Evolutionary conservation across 202 grass and related monocot species (phyloP).

Genomic region (Zizania palustris): DNA sequence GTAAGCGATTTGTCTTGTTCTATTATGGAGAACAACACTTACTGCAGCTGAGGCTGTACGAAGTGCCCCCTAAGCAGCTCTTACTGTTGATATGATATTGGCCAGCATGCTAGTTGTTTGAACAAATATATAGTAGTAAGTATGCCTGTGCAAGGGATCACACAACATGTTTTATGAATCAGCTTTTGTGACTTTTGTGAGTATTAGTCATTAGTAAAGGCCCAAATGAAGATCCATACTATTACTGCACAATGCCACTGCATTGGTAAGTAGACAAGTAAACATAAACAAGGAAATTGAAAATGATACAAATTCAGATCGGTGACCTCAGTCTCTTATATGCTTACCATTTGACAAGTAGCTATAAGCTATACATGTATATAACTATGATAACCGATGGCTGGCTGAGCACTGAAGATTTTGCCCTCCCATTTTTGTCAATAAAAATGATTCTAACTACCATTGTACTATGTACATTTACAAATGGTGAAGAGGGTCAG

Average conservation of each 20-base stretch:
- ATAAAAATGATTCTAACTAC: no score
- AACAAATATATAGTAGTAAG: no score
- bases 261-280: no score
- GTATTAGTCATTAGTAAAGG: no score
- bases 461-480: constrained; percentile 59
- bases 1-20: constrained; percentile 30
- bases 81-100: constrained; percentile 9
- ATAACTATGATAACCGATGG: no score
- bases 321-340: constrained; percentile 29
- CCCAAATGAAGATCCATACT: no score
- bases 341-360: constrained; percentile 36
- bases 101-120: not conserved
- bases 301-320: constrained; percentile 29
- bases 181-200: no score
- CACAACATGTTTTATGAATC: no score
- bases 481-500: constrained; percentile 45
- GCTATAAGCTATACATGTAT: constrained; percentile 42
- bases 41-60: not conserved
- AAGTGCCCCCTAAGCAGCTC: not conserved
- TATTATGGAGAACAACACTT: constrained; percentile 19
- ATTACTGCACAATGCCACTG: no score
- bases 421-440: no score
- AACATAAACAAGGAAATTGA: not conserved
- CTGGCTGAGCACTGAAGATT: no score
- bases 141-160: no score